Percentiles rank a stretch among this genome's conserved stretches.
Conservation (phyloP, 148 eudicot species). For the Polygonum aviculare region DNA sequence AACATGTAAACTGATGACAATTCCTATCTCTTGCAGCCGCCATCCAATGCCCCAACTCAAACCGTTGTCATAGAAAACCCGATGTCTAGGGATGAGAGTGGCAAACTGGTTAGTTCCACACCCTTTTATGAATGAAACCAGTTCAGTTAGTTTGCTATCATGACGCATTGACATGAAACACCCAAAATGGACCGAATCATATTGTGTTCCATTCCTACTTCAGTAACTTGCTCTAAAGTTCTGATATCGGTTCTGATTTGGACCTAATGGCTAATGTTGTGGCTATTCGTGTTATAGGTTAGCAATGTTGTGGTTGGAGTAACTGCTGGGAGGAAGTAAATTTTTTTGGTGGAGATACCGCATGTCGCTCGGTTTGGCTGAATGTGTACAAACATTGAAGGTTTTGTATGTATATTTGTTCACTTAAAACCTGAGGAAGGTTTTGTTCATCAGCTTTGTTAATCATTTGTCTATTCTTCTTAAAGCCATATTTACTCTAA, state of each 20-base stretch:
- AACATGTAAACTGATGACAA: not conserved
- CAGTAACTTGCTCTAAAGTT: not conserved
- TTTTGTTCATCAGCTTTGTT: not conserved
- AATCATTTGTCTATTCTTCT: not conserved
- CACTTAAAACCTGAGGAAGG: not conserved
- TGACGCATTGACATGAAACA: no score
- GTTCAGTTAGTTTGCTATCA: not conserved
- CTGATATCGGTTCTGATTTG: not conserved
- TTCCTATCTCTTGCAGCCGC: conserved; percentile 18
- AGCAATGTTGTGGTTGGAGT: conserved; percentile 11
- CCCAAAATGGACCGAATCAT: no score
- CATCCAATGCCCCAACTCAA: conserved; percentile 23
- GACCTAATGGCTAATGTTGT: not conserved
- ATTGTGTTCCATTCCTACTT: not conserved
- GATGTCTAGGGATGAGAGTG: conserved; percentile 39
- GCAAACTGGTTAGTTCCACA: conserved; percentile 46
- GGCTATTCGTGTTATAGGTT: not conserved
- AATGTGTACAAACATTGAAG: not conserved
- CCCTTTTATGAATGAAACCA: not conserved
- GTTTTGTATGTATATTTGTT: not conserved
- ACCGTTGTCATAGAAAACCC: conserved; percentile 50
- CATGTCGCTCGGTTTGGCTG: not conserved
- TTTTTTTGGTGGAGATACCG: not conserved
- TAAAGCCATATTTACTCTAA: not conserved
- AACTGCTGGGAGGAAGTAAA: conserved; percentile 9